Evolutionary conservation across 2,329 filamentous ascomycete genomes (phyloP), one percentile per base, ranked within the genome.

Genomic region (Colletotrichum eleusines): DNA sequence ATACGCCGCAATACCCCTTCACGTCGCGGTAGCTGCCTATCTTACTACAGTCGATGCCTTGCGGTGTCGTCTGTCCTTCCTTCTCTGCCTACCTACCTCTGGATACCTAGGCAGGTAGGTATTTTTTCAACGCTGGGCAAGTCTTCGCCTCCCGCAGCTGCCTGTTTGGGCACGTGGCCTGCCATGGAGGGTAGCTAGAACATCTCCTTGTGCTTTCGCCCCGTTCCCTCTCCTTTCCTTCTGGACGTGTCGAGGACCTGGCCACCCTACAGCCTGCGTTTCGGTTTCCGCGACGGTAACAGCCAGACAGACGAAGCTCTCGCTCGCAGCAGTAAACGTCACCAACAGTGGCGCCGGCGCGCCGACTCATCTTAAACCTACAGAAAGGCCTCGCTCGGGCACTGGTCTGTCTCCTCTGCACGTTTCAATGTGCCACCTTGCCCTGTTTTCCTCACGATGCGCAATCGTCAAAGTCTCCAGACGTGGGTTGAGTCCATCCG

Each of bases 401-500:
- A 40, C n/a, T 23, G 16, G 4, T 18, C 38, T 59, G 55, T 38
- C 55, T 9, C 8, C 38, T 9, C 26, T n/a, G 16, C 35, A 28
- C 5, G 20, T 38, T 58, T 66, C 58, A 48, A 26, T 55, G 48
- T 38, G 33, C 35, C 7, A 9, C 12, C 20, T 8, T 16, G 5
- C 23, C 40, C n/a, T 8, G 7, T 4, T 35, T 33, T 11, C 18
- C 35, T 16, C 16, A 63, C 38, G 20, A 71, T 71, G 69, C 64
- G 69, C 48, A 71, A 54, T 23, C 64, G 65, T 3, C 38, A 35
- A 7, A 71, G 65, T 20, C 64, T 71, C n/a, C 69, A 69, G 35
- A 48, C 69, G 16, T 71, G 69, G 58, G 53, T 69, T 12, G 65
- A 69, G 40, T 68, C 69, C 26, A 60, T 61, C 38, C 46, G 44